phyloP scores from a whole-genome alignment of 2,329 filamentous ascomycete genomes.

The Phaeosphaeriaceae sp. region DNA sequence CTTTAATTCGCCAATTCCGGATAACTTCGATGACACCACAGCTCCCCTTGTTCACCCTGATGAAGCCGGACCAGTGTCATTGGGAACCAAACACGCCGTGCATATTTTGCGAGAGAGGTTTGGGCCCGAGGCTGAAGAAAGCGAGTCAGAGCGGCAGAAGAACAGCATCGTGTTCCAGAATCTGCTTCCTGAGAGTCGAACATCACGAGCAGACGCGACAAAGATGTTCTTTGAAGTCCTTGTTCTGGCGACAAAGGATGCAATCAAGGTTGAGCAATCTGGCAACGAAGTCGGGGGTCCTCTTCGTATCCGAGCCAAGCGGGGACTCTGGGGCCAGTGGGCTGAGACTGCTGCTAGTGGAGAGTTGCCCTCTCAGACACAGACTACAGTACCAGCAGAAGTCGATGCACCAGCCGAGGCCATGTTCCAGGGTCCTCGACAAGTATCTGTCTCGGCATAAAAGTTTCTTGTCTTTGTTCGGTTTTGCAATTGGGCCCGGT shows the following conservation, averaged over 20 bases:
- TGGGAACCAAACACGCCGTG: slow-evolving; percentile 94
- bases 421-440: slow-evolving; percentile 25
- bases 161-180: slow-evolving; percentile 87
- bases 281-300: slow-evolving; percentile 73
- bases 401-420: slow-evolving; percentile 25
- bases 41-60: slow-evolving; percentile 77
- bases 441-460: slow-evolving; percentile 33
- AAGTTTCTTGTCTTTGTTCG: slow-evolving; percentile 11
- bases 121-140: slow-evolving; percentile 72
- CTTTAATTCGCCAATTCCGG: slow-evolving; percentile 42
- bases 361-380: slow-evolving; percentile 31
- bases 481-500: slow-evolving; percentile 11
- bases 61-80: slow-evolving; percentile 83
- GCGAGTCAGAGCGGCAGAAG: slow-evolving; percentile 73
- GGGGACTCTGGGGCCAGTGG: slow-evolving; percentile 97
- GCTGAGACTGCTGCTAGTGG: slow-evolving; percentile 67
- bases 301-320: slow-evolving; percentile 86
- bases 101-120: slow-evolving; percentile 92
- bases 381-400: slow-evolving; percentile 25
- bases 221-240: slow-evolving; percentile 99
- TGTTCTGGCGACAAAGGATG: slow-evolving; percentile 95
- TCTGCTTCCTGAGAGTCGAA: slow-evolving; percentile 79
- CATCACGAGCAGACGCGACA: slow-evolving; percentile 87
- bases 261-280: slow-evolving; percentile 92
- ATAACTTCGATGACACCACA: slow-evolving; percentile 80